Base-by-base conservation (phyloP, 2,329 filamentous ascomycete species). In the Ophiostoma quercus region DNA sequence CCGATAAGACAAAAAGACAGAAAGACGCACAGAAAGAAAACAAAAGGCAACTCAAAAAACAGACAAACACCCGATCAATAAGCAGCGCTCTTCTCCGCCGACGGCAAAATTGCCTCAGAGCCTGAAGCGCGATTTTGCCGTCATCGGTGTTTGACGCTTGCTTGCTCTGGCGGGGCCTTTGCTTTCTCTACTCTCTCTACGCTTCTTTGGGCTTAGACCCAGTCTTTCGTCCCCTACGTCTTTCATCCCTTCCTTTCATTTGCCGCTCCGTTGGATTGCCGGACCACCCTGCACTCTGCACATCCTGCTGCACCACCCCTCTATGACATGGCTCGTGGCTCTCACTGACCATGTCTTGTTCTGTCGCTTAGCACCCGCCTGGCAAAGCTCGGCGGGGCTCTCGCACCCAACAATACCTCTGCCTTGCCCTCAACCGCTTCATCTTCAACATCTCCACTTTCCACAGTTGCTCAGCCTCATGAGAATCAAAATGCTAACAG, bases 301-400 rank as follows among this genome's bases (percentile, higher is more conserved):
- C 19, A 47, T 16, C 19, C 16, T 47, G 7, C 16, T 47, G 7
- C 43, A 25, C 51, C 25, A 57, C 51, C 57, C 29, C 57, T 12
- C 25, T 62, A 34, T 63, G 57, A 34, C 57, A 32, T 63, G 57
- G 29, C 29, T 34, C 22, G 2, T 47, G 65, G 34, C 37, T 9
- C 41, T 66, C 65, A 43, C 70, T 67, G 54, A 69, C 62, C 47
- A n/a, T 39, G 67, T 43, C 57, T 14, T 67, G 14, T 22, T 19
- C 37, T 54, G 41, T 37, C 67, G n/a, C 39, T 60, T 67, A 92
- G 89, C 84, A 88, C 89, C 82, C 90, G 90, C 82, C 86, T 92
- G 77, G 88, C 88, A 80, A 88, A 86, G 83, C 85, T 91, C 81
- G 88, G 88, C 81, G 86, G 84, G 80, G 82, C 84, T 82, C 83